phyloP scores from a whole-genome alignment of 176 grass and related monocot genomes.

The Eragrostis nindensis region DNA sequence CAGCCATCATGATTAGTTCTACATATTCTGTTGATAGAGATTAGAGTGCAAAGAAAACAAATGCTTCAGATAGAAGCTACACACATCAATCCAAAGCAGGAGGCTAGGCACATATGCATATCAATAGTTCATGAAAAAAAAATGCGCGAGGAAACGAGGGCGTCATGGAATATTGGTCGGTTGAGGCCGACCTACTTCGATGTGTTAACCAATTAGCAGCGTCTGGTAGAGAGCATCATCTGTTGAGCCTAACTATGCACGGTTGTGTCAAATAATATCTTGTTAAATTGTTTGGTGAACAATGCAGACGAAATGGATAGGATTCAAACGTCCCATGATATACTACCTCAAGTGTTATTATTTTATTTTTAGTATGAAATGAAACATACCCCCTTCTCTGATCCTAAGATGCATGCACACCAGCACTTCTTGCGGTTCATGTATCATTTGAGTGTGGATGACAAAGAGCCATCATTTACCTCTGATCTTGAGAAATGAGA shows the following conservation, averaged over 20 bases:
- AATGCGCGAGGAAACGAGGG: not conserved
- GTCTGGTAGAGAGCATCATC: conserved; percentile 33
- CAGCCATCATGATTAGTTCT: conserved; percentile 12
- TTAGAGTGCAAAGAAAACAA: conserved; percentile 21
- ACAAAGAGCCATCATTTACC: not conserved
- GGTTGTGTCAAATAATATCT: not conserved
- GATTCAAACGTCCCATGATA: not conserved
- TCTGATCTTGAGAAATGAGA: not conserved
- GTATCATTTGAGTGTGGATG: not conserved
- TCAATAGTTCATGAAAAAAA: conserved; percentile 15
- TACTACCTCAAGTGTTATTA: too few species aligned
- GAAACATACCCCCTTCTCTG: not conserved
- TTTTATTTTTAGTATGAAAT: too few species aligned
- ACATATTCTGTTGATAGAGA: not conserved
- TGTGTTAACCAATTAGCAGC: conserved; percentile 17
- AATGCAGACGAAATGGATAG: not conserved
- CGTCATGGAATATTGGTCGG: conserved; percentile 29
- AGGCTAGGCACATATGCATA: conserved; percentile 5
- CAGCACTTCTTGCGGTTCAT: not conserved
- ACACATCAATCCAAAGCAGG: not conserved
- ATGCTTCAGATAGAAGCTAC: conserved; percentile 41
- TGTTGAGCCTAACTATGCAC: not conserved
- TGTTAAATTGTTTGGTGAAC: not conserved
- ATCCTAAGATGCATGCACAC: not conserved
- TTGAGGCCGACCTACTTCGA: conserved; percentile 4